These are phyloP conservation scores for Boletellus emodensis DNA, from an alignment of 768 basidiomycete genomes.

Conservation along the genomic window DNA sequence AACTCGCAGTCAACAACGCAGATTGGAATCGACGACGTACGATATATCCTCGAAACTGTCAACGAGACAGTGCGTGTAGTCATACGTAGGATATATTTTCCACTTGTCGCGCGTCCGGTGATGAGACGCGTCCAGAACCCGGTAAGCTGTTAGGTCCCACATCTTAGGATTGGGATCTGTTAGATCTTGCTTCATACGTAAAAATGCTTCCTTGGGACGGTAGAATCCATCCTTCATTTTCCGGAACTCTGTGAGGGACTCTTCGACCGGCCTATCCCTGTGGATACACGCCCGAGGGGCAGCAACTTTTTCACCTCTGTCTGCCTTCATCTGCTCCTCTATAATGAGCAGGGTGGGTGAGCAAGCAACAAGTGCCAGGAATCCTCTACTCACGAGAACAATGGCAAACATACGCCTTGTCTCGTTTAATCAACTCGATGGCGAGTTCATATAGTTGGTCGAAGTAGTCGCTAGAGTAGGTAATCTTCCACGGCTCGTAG, in stretches of 20 bases:
- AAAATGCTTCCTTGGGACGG: constrained; percentile 83
- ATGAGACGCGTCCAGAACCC: constrained; percentile 85
- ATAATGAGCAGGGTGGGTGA: constrained; percentile 1
- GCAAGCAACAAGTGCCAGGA: neutral
- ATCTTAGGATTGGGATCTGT: constrained; percentile 93
- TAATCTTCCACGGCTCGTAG: constrained; percentile 98
- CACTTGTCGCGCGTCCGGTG: constrained; percentile 91
- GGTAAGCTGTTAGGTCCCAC: constrained; percentile 99
- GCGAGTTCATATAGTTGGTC: constrained; percentile 82
- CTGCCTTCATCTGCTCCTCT: constrained; percentile 91
- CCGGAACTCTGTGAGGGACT: constrained; percentile 85
- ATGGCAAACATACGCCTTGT: constrained; percentile 94
- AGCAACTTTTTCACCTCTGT: constrained; percentile 82
- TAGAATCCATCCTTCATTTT: constrained; percentile 91
- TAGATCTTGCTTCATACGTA: constrained; percentile 97
- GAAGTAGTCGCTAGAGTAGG: constrained; percentile 98
- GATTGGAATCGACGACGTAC: constrained; percentile 47
- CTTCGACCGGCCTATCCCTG: constrained; percentile 77
- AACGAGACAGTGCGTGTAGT: constrained; percentile 96
- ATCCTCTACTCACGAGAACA: constrained; percentile 72
- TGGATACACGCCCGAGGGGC: constrained; percentile 84
- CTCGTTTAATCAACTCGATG: constrained; percentile 80
- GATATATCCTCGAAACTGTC: constrained; percentile 99
- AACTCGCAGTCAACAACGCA: neutral
- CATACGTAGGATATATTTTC: constrained; percentile 98